Base-by-base conservation (phyloP, 345 rosid species). In the Mangifera indica region DNA sequence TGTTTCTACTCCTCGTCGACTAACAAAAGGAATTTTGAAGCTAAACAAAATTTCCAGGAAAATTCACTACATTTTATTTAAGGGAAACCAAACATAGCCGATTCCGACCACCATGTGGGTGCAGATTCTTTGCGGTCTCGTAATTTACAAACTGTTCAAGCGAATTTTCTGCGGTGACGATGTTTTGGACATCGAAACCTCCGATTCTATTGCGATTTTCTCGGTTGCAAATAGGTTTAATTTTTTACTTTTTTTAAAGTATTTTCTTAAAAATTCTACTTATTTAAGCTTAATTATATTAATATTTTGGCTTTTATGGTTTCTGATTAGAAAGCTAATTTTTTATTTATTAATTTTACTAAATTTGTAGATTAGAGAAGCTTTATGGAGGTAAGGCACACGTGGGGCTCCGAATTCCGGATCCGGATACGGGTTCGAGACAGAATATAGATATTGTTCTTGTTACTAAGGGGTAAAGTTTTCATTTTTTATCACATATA, bases 401-500 rank as follows among this genome's bases (percentile, higher is more conserved):
- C 63, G 85, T 87, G 5, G 98, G 98, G 57, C 98, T 94, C 74
- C 91, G 89, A 49, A 87, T 94, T 80, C 98, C 97, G 1, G 97
- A 94, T 80, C 80, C 97, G 9, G 98, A 94, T 60, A 79, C 97
- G 24, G 89, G 86, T 73, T 82, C 93, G 8, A 87, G 89, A 37
- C 89, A 89, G 80, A 80, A 83, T 67, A 80, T 94, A 18, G 97
- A 94, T 74, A 62, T 87, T 51, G 97, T 88, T 45, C 91, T 89
- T 63, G 79, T 94, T 66, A 81, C 87, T 63, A 87, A 83, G 77
- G 84, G 87, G 94, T 91, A 83, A 54, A n/a, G 26, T 67, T 53
- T 62, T 21, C 0, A 26, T 18, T 14, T n/a, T 49, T 45, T 51
- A 0, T 60, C 34, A 48, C 26, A n/a, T 26, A 17, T 58, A 5